phyloP scores from a whole-genome alignment of 129 eudicot species.

The Chrysanthemum seticuspe region DNA sequence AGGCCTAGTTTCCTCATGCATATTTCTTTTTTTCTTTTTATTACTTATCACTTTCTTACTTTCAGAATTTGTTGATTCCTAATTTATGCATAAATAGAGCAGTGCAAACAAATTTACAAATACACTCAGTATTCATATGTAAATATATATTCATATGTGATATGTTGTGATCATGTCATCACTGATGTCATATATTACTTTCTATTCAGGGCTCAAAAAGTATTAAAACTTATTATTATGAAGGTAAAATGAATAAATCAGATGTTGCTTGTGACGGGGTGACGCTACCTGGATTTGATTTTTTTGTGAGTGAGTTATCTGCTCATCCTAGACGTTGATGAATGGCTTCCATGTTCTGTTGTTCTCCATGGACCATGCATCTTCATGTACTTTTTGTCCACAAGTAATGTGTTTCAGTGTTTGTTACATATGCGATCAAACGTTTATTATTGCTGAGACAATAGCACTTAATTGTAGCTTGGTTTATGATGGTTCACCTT shows the following conservation, averaged over 20 bases:
- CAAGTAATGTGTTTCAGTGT: conserved; percentile 42
- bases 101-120: not conserved
- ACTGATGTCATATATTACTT: conserved; percentile 16
- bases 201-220: conserved; percentile 44
- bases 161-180: not conserved
- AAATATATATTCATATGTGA: not conserved
- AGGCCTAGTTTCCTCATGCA: conserved; percentile 41
- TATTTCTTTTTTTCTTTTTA: not conserved
- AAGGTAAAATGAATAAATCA: conserved; percentile 40
- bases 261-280: conserved; percentile 36
- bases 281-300: conserved; percentile 39
- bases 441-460: too few species aligned
- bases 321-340: conserved; percentile 90
- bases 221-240: conserved; percentile 55
- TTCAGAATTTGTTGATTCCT: not conserved
- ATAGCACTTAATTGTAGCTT: conserved; percentile 12
- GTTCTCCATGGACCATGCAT: conserved; percentile 85
- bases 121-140: not conserved
- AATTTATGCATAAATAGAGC: not conserved
- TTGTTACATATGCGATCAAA: too few species aligned
- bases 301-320: conserved; percentile 40
- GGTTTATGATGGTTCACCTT: conserved; percentile 14
- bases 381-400: conserved; percentile 65
- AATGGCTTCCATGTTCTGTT: conserved; percentile 90
- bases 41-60: not conserved